Evolutionary conservation across 805 yeast species (phyloP).

Genomic region (Limtongia smithiae): DNA sequence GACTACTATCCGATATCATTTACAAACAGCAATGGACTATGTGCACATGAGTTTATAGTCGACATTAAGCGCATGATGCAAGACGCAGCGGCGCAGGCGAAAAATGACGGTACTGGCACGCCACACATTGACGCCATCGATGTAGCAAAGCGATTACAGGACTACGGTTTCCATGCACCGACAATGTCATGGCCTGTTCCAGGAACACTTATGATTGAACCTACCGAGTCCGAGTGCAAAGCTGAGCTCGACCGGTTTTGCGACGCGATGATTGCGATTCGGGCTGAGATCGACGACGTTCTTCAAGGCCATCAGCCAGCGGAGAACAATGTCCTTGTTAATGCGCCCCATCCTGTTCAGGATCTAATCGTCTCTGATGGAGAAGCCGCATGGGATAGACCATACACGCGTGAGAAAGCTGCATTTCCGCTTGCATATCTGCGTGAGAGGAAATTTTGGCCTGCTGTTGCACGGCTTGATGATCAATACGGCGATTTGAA

Average conservation of each 20-base stretch:
- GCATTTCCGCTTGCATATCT: constrained; percentile 84
- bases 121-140: constrained; percentile 96
- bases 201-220: constrained; percentile 96
- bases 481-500: constrained; percentile 91
- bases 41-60: constrained; percentile 95
- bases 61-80: constrained; percentile 83
- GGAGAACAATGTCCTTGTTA: constrained; percentile 58
- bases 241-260: constrained; percentile 88
- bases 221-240: constrained; percentile 90
- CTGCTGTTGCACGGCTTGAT: constrained; percentile 85
- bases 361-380: constrained; percentile 76
- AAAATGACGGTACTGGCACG: no score
- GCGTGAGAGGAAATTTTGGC: constrained; percentile 84
- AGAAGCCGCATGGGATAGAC: constrained; percentile 72
- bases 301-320: constrained; percentile 66
- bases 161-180: constrained; percentile 98
- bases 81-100: no score
- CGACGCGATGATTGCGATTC: constrained; percentile 78
- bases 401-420: constrained; percentile 89
- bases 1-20: constrained; percentile 74
- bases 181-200: constrained; percentile 99
- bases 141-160: constrained; percentile 94
- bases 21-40: constrained; percentile 60
- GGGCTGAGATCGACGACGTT: constrained; percentile 72
- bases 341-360: constrained; percentile 86